phyloP scores from a whole-genome alignment of 257 asterid species.

The Plantago ovata region DNA sequence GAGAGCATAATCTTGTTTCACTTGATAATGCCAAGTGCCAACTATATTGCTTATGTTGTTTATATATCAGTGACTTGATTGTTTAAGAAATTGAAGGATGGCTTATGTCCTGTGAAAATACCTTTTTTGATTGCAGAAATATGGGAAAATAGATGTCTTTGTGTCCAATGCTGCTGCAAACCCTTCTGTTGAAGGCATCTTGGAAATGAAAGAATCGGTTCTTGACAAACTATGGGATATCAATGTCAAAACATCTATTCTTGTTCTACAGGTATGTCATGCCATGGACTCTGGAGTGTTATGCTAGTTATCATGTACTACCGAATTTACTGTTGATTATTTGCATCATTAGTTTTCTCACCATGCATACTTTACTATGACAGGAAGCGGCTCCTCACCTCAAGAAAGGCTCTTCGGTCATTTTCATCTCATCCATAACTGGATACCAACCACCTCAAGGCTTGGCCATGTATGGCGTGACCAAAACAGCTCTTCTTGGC shows the following conservation, averaged over 20 bases:
- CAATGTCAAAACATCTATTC: constrained; percentile 73
- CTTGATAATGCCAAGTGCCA: not conserved
- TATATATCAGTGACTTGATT: too few relatives aligned
- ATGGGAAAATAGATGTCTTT: constrained; percentile 74
- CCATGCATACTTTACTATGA: not conserved
- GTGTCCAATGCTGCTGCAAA: constrained; percentile 97
- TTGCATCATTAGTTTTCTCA: constrained; percentile 11
- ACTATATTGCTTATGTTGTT: not conserved
- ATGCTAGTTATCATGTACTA: not conserved
- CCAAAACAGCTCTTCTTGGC: constrained; percentile 91
- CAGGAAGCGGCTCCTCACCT: constrained; percentile 83
- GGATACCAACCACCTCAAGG: constrained; percentile 55
- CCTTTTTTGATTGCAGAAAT: constrained; percentile 42
- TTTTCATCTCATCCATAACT: constrained; percentile 64
- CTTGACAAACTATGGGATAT: constrained; percentile 97
- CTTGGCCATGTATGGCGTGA: constrained; percentile 88
- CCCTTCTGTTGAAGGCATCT: constrained; percentile 63
- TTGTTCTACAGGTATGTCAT: constrained; percentile 69
- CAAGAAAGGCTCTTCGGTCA: constrained; percentile 70
- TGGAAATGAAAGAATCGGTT: constrained; percentile 66
- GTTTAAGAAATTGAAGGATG: too few relatives aligned
- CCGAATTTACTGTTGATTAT: not conserved
- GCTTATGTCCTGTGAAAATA: too few relatives aligned
- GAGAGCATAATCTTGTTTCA: too few relatives aligned
- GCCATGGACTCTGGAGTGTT: not conserved